These are phyloP conservation scores for Lactarius sanguifluus DNA, from an alignment of 768 basidiomycete species.

Conservation along the genomic window DNA sequence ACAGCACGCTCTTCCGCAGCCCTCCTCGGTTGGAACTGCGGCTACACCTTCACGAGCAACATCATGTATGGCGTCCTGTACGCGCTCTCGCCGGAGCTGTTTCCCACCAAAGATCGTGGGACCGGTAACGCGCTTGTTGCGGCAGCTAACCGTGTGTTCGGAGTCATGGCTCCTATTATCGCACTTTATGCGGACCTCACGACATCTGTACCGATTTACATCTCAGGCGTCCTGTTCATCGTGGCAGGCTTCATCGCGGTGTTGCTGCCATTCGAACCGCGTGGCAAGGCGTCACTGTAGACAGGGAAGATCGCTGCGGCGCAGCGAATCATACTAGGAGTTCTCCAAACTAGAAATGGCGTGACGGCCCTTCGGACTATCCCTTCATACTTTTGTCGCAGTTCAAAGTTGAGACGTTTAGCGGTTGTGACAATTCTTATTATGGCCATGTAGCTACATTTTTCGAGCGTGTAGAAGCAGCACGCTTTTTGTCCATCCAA, in stretches of 20 bases:
- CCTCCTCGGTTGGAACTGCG: constrained; percentile 59
- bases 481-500: too few relatives aligned
- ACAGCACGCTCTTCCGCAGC: constrained; percentile 53
- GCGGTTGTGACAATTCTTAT: too few relatives aligned
- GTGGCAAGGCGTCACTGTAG: constrained; percentile 53
- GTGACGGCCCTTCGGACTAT: too few relatives aligned
- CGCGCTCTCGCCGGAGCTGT: constrained; percentile 49
- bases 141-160: constrained; percentile 55
- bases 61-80: constrained; percentile 53
- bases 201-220: constrained; percentile 54
- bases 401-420: too few relatives aligned
- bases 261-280: constrained; percentile 55
- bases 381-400: too few relatives aligned
- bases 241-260: constrained; percentile 48
- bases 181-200: constrained; percentile 49
- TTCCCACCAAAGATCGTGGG: constrained; percentile 54
- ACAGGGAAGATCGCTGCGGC: background rate
- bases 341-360: too few relatives aligned
- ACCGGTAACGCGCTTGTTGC: constrained; percentile 57
- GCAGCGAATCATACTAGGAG: background rate
- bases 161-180: constrained; percentile 57
- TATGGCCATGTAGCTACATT: too few relatives aligned
- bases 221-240: constrained; percentile 54
- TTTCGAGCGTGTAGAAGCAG: too few relatives aligned
- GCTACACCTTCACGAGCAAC: constrained; percentile 56